Conservation (phyloP, 306 rosid genomes). For the Quercus robur region DNA sequence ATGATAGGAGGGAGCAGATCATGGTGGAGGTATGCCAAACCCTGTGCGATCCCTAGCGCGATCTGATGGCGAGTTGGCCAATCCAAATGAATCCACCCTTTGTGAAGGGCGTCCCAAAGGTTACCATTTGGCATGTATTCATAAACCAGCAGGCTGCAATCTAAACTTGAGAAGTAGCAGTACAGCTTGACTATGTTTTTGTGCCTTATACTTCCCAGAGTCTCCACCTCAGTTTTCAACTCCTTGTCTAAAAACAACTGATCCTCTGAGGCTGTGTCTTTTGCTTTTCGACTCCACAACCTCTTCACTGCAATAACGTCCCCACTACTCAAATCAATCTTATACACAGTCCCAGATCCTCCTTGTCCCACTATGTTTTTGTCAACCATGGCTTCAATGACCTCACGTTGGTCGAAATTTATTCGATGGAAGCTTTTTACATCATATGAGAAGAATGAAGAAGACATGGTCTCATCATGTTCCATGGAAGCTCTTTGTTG, state of each 20-base stretch:
- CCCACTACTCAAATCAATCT: constrained; percentile 61
- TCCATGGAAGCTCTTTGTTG: constrained; percentile 47
- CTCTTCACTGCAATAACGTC: constrained; percentile 84
- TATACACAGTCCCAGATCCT: constrained; percentile 93
- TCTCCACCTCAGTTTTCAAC: constrained; percentile 87
- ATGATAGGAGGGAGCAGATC: constrained; percentile 77
- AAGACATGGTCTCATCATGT: constrained; percentile 68
- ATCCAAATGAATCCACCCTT: constrained; percentile 64
- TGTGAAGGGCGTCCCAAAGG: constrained; percentile 91
- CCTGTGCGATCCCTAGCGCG: constrained; percentile 84
- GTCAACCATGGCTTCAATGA: constrained; percentile 66
- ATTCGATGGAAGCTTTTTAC: constrained; percentile 86
- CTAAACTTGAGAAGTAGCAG: constrained; percentile 73
- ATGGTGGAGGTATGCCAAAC: constrained; percentile 92
- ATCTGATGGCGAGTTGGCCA: constrained; percentile 88
- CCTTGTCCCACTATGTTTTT: constrained; percentile 91
- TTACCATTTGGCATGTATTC: constrained; percentile 95
- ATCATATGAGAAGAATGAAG: constrained; percentile 63
- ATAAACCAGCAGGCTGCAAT: constrained; percentile 74
- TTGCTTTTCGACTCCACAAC: constrained; percentile 53
- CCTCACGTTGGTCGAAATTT: constrained; percentile 67
- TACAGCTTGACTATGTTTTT: constrained; percentile 85
- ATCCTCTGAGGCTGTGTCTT: constrained; percentile 58
- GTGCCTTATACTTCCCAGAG: constrained; percentile 86
- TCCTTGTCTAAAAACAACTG: constrained; percentile 47